A percentile compares a stretch with the other conserved stretches of the same genome.
phyloP scores from a whole-genome alignment of 2,329 filamentous ascomycete genomes.

The Arthrobotrys sphaeroides region DNA sequence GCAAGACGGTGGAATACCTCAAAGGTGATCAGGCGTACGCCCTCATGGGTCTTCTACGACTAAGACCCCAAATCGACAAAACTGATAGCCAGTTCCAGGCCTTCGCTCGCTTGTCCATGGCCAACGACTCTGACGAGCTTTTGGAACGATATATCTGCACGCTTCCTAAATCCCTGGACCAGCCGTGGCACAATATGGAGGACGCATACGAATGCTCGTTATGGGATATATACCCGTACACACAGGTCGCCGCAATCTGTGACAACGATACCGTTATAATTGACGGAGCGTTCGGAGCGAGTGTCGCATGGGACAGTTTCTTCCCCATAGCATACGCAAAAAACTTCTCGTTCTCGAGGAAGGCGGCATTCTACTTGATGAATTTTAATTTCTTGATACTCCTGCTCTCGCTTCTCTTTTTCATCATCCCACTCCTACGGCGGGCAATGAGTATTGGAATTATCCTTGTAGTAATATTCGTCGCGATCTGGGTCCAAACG shows the following conservation, averaged over 20 bases:
- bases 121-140: constrained; percentile 60
- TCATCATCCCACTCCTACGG: not conserved
- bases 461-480: not conserved
- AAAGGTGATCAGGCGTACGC: constrained; percentile 60
- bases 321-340: constrained; percentile 52
- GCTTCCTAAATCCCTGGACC: constrained; percentile 16
- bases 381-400: not conserved
- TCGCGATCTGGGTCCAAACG: constrained; percentile 54
- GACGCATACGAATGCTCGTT: constrained; percentile 59
- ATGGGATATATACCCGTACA: constrained; percentile 60
- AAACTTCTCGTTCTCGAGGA: not conserved
- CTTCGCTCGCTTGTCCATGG: constrained; percentile 59
- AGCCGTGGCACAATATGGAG: constrained; percentile 59
- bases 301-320: constrained; percentile 60
- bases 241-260: constrained; percentile 60
- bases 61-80: constrained; percentile 59
- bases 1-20: not conserved
- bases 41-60: constrained; percentile 61
- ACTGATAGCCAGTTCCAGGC: constrained; percentile 61
- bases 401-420: not conserved
- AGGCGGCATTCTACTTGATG: not conserved
- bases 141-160: constrained; percentile 59
- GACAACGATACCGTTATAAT: constrained; percentile 60
- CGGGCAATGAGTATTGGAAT: not conserved
- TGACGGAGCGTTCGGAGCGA: constrained; percentile 59